Conservation (phyloP, 257 asterid species). For the Agastache rugosa region DNA sequence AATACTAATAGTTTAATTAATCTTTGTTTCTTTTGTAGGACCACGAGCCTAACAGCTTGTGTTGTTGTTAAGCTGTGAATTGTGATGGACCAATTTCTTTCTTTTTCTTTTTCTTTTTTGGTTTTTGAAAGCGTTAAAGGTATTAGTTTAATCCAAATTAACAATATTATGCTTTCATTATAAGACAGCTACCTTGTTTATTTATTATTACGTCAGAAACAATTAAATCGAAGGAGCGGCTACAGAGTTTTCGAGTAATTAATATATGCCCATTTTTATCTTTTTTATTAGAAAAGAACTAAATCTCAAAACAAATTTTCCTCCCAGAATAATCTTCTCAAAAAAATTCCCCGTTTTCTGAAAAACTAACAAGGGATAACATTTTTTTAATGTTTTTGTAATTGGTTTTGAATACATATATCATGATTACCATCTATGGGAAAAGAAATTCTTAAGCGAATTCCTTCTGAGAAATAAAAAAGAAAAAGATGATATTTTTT, state of each 20-base stretch:
- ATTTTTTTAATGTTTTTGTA: neutral
- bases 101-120: neutral
- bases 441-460: neutral
- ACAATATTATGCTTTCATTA: slow-evolving; percentile 4
- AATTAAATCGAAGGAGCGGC: neutral
- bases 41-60: slow-evolving; percentile 16
- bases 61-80: neutral
- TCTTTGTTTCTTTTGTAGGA: neutral
- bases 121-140: neutral
- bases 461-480: slow-evolving; percentile 1
- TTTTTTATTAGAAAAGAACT: neutral
- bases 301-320: neutral
- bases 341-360: too few species aligned
- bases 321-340: neutral
- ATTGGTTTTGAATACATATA: neutral
- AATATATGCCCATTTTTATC: too few species aligned
- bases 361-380: neutral
- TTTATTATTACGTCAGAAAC: neutral
- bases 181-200: slow-evolving; percentile 9
- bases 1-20: neutral
- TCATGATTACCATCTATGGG: neutral
- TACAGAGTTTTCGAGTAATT: too few species aligned
- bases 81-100: neutral
- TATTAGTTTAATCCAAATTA: neutral
- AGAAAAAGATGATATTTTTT: neutral